These are phyloP conservation scores for Pyricularia grisea DNA, from an alignment of 2,329 filamentous ascomycete genomes.

Conservation along the genomic window DNA sequence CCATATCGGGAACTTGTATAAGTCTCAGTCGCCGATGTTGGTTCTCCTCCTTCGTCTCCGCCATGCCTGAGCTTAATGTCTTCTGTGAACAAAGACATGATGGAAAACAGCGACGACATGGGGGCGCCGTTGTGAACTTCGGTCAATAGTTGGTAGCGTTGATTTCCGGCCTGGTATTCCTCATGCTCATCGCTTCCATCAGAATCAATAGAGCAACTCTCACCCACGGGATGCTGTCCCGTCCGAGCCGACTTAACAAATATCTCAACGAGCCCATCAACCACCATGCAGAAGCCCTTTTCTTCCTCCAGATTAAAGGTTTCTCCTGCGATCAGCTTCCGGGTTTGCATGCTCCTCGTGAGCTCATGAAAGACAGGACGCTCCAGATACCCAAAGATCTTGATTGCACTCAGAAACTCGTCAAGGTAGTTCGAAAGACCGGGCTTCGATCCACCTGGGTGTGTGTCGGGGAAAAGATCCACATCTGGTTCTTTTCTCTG, in stretches of 20 bases:
- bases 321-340: slow-evolving; percentile 91
- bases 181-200: slow-evolving; percentile 59
- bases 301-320: slow-evolving; percentile 94
- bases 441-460: slow-evolving; percentile 82
- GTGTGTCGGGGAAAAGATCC: slow-evolving; percentile 87
- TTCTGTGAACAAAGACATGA: slow-evolving; percentile 93
- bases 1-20: slow-evolving; percentile 18
- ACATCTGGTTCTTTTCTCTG: slow-evolving; percentile 93
- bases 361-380: slow-evolving; percentile 95
- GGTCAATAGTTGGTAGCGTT: slow-evolving; percentile 88
- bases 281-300: slow-evolving; percentile 94
- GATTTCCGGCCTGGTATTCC: slow-evolving; percentile 46
- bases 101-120: slow-evolving; percentile 97
- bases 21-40: slow-evolving; percentile 17
- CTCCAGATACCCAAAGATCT: slow-evolving; percentile 96
- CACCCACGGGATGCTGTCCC: slow-evolving; percentile 9
- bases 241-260: slow-evolving; percentile 80
- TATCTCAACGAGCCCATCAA: slow-evolving; percentile 92
- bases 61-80: slow-evolving; percentile 72
- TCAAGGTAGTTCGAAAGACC: slow-evolving; percentile 94
- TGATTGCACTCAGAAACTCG: slow-evolving; percentile 96
- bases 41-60: slow-evolving; percentile 45
- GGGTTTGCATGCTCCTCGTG: slow-evolving; percentile 95
- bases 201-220: slow-evolving; percentile 19
- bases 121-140: slow-evolving; percentile 97